These are phyloP conservation scores for Phytomonas francai DNA, from an alignment of 208 protist genomes.

Conservation along the genomic window DNA sequence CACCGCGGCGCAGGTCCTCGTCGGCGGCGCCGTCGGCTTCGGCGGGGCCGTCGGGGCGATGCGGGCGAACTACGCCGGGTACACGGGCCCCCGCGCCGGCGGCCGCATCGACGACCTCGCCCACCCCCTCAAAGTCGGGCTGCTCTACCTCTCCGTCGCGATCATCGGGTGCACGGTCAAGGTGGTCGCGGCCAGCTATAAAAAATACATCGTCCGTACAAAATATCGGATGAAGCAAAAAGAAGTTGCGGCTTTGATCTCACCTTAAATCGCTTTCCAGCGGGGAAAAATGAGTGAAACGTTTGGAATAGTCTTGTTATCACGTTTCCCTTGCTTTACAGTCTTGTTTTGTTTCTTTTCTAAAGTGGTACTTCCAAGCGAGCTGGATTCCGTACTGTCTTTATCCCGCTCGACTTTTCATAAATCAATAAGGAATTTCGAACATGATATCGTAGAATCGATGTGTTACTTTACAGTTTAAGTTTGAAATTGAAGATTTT, in stretches of 20 bases:
- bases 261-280: slow-evolving; percentile 7
- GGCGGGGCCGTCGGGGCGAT: slow-evolving; percentile 13
- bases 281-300: slow-evolving; percentile 4
- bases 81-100: slow-evolving; percentile 15
- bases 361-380: no score
- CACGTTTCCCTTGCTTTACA: slow-evolving; percentile 9
- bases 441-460: no score
- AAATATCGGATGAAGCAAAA: slow-evolving; percentile 1
- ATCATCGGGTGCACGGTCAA: slow-evolving; percentile 14
- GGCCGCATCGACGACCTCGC: slow-evolving; percentile 36
- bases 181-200: slow-evolving; percentile 13
- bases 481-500: no score
- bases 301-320: slow-evolving; percentile 10
- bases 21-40: slow-evolving; percentile 27
- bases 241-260: not conserved
- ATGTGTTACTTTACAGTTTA: no score
- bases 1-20: slow-evolving; percentile 38
- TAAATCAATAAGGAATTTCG: no score
- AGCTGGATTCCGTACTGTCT: no score
- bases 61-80: slow-evolving; percentile 26
- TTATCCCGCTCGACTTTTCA: no score
- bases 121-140: slow-evolving; percentile 11
- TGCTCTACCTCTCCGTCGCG: slow-evolving; percentile 9
- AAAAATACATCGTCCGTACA: not conserved
- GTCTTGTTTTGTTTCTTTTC: slow-evolving; percentile 6